A percentile compares a stretch with the other conserved stretches of the same genome.
Conservation (phyloP, 2,329 filamentous ascomycete genomes). For the Bipolaris victoriae region DNA sequence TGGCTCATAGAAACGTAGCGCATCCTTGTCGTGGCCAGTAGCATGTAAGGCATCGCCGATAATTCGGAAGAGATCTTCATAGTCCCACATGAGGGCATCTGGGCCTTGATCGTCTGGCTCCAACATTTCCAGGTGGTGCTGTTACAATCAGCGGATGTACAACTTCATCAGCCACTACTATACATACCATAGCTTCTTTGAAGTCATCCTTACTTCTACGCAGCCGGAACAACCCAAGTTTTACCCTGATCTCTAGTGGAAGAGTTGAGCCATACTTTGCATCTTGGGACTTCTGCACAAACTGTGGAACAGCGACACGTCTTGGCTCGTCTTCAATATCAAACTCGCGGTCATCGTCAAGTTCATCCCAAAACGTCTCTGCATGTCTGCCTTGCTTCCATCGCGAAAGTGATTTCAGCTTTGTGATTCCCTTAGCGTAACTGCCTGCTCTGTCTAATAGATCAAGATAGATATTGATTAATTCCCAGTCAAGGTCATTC, state of each 20-base stretch:
- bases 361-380: conserved; percentile 79
- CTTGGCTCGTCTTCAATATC: conserved; percentile 74
- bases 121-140: conserved; percentile 64
- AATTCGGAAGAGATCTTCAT: conserved; percentile 80
- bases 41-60: conserved; percentile 65
- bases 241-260: conserved; percentile 81
- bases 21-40: conserved; percentile 59
- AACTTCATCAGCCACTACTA: conserved; percentile 58
- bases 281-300: conserved; percentile 61
- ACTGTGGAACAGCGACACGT: conserved; percentile 67
- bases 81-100: conserved; percentile 65
- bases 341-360: conserved; percentile 86
- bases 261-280: conserved; percentile 74
- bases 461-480: conserved; percentile 85
- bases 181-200: conserved; percentile 74
- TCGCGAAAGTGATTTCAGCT: conserved; percentile 74
- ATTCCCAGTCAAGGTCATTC: conserved; percentile 71
- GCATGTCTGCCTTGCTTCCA: conserved; percentile 80
- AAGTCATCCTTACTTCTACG: conserved; percentile 66
- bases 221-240: conserved; percentile 83
- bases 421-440: conserved; percentile 69
- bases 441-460: conserved; percentile 71
- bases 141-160: conserved; percentile 35
- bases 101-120: conserved; percentile 65
- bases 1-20: conserved; percentile 64